Percentiles rank a stretch among this genome's conserved stretches.
Evolutionary conservation across 768 basidiomycete species (phyloP).

Genomic region (Calocybe indica): DNA sequence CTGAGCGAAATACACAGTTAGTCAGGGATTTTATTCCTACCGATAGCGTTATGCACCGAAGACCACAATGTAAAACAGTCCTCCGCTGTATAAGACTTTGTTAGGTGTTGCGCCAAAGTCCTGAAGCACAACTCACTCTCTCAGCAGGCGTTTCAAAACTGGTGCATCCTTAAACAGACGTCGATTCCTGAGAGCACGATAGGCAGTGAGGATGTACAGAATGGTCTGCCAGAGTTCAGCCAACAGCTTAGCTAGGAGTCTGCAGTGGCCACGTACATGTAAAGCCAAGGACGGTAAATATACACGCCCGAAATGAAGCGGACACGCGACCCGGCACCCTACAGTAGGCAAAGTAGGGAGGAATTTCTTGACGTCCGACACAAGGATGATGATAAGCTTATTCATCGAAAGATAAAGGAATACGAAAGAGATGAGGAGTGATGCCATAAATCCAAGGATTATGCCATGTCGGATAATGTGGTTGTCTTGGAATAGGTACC

Average conservation of each 20-base stretch:
- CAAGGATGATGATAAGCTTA: constrained; percentile 10
- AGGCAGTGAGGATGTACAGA: constrained; percentile 28
- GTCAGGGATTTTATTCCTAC: neutral
- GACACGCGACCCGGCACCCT: constrained; percentile 28
- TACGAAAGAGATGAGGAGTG: constrained; percentile 21
- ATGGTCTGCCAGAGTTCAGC: constrained; percentile 18
- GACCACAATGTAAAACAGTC: constrained; percentile 35
- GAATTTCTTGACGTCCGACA: neutral
- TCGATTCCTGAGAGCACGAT: constrained; percentile 26
- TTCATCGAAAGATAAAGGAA: constrained; percentile 20
- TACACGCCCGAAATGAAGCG: constrained; percentile 25
- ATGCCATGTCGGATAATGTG: constrained; percentile 19
- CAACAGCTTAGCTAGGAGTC: neutral
- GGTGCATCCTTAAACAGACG: constrained; percentile 23
- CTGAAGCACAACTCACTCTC: constrained; percentile 25
- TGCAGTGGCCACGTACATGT: constrained; percentile 20
- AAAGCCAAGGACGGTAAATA: constrained; percentile 31
- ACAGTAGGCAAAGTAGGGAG: constrained; percentile 8
- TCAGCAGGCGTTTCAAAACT: constrained; percentile 26
- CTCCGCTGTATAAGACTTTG: constrained; percentile 21
- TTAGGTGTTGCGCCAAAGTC: neutral
- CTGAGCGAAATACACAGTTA: constrained; percentile 10
- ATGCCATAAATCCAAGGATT: constrained; percentile 20
- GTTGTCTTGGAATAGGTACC: constrained; percentile 33
- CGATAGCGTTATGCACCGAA: constrained; percentile 19